A percentile compares a stretch with the other conserved stretches of the same genome.
Conservation (phyloP, 163 green algal genomes). For the Scenedesmus sp. region DNA sequence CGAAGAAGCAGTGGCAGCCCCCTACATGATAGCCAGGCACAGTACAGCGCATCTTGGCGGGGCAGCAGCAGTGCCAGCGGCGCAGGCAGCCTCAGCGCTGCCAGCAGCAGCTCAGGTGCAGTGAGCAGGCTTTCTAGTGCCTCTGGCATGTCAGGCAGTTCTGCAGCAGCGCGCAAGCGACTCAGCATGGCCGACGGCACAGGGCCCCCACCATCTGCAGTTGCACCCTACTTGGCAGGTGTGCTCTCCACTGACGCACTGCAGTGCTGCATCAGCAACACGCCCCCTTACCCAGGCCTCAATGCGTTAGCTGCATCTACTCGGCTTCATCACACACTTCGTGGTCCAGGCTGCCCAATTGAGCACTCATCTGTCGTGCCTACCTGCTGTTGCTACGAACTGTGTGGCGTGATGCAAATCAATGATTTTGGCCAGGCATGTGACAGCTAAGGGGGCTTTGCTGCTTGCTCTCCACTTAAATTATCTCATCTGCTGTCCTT, state of each 20-base stretch:
- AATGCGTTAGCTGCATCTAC: no score
- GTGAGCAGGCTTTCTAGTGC: neutral
- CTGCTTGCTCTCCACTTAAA: neutral
- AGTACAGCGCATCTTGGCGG: neutral
- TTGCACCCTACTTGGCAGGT: slow-evolving; percentile 31
- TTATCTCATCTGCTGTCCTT: neutral
- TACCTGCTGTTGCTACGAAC: neutral
- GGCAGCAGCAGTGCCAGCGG: slow-evolving; percentile 1
- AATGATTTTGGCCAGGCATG: no score
- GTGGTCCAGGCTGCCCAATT: neutral
- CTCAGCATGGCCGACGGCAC: slow-evolving; percentile 11
- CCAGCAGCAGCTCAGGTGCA: neutral
- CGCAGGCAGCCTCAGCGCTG: neutral
- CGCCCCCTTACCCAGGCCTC: neutral
- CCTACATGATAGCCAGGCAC: neutral
- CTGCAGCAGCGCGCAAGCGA: neutral
- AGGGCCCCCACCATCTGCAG: neutral
- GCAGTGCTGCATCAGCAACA: no score
- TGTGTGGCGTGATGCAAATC: no score
- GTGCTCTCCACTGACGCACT: neutral
- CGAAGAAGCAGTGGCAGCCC: neutral
- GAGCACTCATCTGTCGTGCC: neutral
- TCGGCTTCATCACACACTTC: no score
- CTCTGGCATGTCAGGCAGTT: neutral
- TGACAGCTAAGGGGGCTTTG: neutral